Evolutionary conservation across 176 grass and related monocot species (phyloP), one percentile per base, ranked within the genome.

Genomic region (Lolium multiflorum): DNA sequence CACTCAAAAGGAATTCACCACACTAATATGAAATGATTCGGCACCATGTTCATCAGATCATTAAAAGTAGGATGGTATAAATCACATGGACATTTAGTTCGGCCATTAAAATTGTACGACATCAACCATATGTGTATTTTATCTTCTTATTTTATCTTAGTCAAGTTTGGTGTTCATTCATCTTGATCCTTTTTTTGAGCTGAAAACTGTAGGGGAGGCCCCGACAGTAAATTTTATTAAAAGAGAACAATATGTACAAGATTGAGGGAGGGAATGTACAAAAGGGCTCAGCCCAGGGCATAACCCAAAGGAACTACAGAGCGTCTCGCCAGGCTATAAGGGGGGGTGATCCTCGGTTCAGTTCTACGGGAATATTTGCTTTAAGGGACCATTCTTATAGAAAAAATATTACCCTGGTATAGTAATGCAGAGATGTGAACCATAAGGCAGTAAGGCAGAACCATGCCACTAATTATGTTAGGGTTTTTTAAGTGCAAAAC

Each of bases 21-120:
- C 21, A 16, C 61, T 22, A 65, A 78, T 78, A 77, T 64, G 38
- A 81, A 81, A 89, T 75, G 77, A 59, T 41, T 28, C 57, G 67
- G 74, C 7, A 12, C 18, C 9, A 63, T 57, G 25, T 37, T 79
- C 37, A 73, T 25, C 55, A 35, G 66, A 65, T 4, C 24, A 83
- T 18, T 26, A 37, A 56, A 78, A 71, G 31, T 71, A 78, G 6
- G 17, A 69, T n/a, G 11, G 20, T n/a, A 6, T 37, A 11, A 39
- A 67, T 37, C 74, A 76, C 74, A 71, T 44, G 68, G 68, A 44
- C 35, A 84, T 74, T 55, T 17, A 15, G 15, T 44, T 31, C 71
- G 56, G 24, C 16, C 24, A 79, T 18, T 22, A 22, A 62, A 71
- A 70, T 50, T 44, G 0, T 35, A 49, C 18, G 25, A 81, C 17